Base-by-base conservation (phyloP, 164 flowering plant genomes). In the Tetrastigma voinierianum region DNA sequence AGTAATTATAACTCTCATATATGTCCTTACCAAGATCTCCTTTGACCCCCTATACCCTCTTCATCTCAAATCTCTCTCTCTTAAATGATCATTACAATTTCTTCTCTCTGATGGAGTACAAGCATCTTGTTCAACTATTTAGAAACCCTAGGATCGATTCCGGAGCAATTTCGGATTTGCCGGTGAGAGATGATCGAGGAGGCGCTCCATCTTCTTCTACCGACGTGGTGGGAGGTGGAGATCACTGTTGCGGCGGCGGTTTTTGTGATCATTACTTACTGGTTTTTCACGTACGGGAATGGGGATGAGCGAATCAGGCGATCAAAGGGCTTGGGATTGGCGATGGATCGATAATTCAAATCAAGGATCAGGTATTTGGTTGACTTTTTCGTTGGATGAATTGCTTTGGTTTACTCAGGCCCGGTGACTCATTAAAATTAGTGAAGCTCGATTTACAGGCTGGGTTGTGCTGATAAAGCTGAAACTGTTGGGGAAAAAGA, bases 141-240 rank as follows among this genome's bases (percentile, higher is more conserved):
- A 53, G 46, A 58, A 40, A 19, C 57, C 44, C 47, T 13, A 10
- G 2, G 15, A 6, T 20, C 46, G 16, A 58, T 12, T 32, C 40
- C 40, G 40, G 0, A 32, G 40, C 40, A 7, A 32, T 14, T 57
- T 44, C 46, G 43, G 15, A 32, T 45, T 32, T 11, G n/a, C 5
- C 11, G 48, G 12, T 8, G 24, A n/a, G 70, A 59, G 43, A 76
- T 86, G 86, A 70, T 73, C n/a, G 79, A 77, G 21, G 59, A 70
- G 23, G 76, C 78, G 53, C 25, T 83, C 59, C 80, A 75, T 46
- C 74, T 83, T 57, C 78, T 91, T 46, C 25, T 90, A 23, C 98
- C 97, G 32, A 83, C 98, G 6, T 80, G 77, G 87, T 90, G 96
- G 98, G 98, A 94, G 90, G 68, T 87, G 71, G 65, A 87, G 73